A percentile compares a stretch with the other conserved stretches of the same genome.
phyloP scores from a whole-genome alignment of 208 protist genomes.

The Endotrypanum monterogeii region DNA sequence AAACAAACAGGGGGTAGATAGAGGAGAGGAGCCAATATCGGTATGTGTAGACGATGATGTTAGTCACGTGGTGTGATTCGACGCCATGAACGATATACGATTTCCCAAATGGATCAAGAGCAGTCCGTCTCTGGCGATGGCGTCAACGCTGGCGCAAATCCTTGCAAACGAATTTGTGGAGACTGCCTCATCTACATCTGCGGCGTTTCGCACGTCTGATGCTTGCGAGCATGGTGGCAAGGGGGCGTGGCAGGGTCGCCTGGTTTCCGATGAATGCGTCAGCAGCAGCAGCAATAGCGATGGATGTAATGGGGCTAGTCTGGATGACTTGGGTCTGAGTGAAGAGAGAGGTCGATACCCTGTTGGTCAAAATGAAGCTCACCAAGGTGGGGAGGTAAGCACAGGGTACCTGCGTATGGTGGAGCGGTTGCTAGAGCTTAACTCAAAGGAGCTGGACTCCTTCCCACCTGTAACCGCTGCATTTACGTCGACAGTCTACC shows the following conservation, averaged over 20 bases:
- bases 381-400: slow-evolving; percentile 3
- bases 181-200: background rate
- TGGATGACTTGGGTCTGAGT: background rate
- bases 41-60: too few species aligned
- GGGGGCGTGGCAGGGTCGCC: background rate
- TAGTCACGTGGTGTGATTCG: too few species aligned
- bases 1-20: too few species aligned
- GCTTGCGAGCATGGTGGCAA: background rate
- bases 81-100: slow-evolving; percentile 74
- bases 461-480: slow-evolving; percentile 14
- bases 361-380: background rate
- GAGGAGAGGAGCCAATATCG: too few species aligned
- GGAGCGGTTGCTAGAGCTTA: slow-evolving; percentile 31
- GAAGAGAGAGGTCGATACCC: background rate
- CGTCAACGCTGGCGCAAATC: slow-evolving; percentile 41
- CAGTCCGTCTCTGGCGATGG: slow-evolving; percentile 63
- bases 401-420: slow-evolving; percentile 37
- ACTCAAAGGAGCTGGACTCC: slow-evolving; percentile 32
- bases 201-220: background rate
- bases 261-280: slow-evolving; percentile 1
- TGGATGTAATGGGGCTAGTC: background rate
- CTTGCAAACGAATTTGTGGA: slow-evolving; percentile 19
- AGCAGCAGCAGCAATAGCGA: slow-evolving; percentile 6
- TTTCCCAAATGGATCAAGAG: slow-evolving; percentile 72
- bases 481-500: background rate